Percentiles rank a stretch among this genome's conserved stretches.
These are phyloP conservation scores for Protomyces macrosporus DNA, from an alignment of 1,139 yeast genomes.

Conservation along the genomic window DNA sequence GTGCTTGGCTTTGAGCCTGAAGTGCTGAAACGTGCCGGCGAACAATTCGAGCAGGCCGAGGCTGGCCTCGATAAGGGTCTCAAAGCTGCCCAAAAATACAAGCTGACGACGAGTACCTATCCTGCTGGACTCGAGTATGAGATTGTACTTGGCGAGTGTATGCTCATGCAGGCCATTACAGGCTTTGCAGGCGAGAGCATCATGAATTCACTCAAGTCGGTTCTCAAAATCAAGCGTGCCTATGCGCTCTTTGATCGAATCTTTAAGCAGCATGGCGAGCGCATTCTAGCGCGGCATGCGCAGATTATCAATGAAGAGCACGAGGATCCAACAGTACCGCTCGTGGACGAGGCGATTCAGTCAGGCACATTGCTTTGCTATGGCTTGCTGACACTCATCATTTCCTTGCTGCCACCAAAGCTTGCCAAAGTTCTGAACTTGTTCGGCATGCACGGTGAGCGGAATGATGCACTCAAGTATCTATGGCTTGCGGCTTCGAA, in stretches of 20 bases:
- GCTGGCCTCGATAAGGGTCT: conserved; percentile 60
- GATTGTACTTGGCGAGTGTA: conserved; percentile 15
- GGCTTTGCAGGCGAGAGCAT: conserved; percentile 24
- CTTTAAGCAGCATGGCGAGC: conserved; percentile 24
- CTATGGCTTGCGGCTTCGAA: conserved; percentile 81
- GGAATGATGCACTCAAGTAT: conserved; percentile 74
- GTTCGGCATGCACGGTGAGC: conserved; percentile 83
- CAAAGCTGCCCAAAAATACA: conserved; percentile 34
- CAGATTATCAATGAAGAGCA: background rate
- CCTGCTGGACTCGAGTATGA: conserved; percentile 23
- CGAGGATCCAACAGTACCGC: conserved; percentile 11
- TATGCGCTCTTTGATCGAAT: conserved; percentile 12
- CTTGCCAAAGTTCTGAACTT: conserved; percentile 82
- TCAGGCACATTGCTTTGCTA: conserved; percentile 15
- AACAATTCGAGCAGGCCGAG: conserved; percentile 69
- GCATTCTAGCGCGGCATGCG: conserved; percentile 3
- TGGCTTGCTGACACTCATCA: conserved; percentile 51
- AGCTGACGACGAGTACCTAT: conserved; percentile 13
- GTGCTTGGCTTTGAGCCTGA: conserved; percentile 36
- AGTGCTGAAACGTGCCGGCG: conserved; percentile 54
- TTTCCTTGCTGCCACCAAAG: conserved; percentile 86
- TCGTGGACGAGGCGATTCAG: conserved; percentile 25
- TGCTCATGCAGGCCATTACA: conserved; percentile 21
- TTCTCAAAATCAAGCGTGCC: conserved; percentile 20
- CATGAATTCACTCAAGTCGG: conserved; percentile 24